These are phyloP conservation scores for Ochetophila trinervis DNA, from an alignment of 306 rosid species.

Conservation along the genomic window DNA sequence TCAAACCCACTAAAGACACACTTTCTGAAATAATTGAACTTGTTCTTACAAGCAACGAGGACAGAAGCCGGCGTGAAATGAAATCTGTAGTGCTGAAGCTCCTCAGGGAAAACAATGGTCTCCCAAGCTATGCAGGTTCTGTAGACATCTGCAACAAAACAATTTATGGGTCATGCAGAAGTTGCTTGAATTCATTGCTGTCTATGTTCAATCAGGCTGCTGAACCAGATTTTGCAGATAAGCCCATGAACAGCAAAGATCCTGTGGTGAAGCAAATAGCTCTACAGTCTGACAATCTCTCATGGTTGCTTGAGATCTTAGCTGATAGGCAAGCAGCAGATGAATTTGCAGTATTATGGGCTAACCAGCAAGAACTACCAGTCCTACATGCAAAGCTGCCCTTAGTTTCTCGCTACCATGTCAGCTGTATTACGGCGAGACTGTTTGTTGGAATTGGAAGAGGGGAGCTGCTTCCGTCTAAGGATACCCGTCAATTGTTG, in stretches of 20 bases:
- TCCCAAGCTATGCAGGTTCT: slow-evolving; percentile 43
- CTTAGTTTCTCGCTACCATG: slow-evolving; percentile 52
- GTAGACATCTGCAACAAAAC: slow-evolving; percentile 55
- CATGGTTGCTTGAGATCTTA: slow-evolving; percentile 86
- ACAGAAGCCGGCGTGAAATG: slow-evolving; percentile 89
- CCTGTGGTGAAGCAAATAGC: slow-evolving; percentile 61
- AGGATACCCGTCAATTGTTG: slow-evolving; percentile 62
- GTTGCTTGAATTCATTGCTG: slow-evolving; percentile 54
- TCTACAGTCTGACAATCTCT: slow-evolving; percentile 76
- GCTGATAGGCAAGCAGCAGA: slow-evolving; percentile 82
- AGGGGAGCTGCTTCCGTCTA: slow-evolving; percentile 74
- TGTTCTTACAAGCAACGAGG: slow-evolving; percentile 84
- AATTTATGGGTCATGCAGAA: slow-evolving; percentile 57
- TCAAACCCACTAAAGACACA: slow-evolving; percentile 61
- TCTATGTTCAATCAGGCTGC: slow-evolving; percentile 69
- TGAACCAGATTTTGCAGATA: slow-evolving; percentile 42
- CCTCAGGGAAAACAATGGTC: slow-evolving; percentile 64
- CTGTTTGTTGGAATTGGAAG: slow-evolving; percentile 78
- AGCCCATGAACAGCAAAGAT: slow-evolving; percentile 41
- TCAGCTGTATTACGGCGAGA: slow-evolving; percentile 77
- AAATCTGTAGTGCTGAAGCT: slow-evolving; percentile 81
- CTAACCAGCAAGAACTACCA: slow-evolving; percentile 75
- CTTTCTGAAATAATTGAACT: slow-evolving; percentile 72
- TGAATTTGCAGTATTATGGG: slow-evolving; percentile 75
- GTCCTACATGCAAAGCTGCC: slow-evolving; percentile 64